phyloP scores from a whole-genome alignment of 2,329 filamentous ascomycete species.

The Aschersonia sp. region DNA sequence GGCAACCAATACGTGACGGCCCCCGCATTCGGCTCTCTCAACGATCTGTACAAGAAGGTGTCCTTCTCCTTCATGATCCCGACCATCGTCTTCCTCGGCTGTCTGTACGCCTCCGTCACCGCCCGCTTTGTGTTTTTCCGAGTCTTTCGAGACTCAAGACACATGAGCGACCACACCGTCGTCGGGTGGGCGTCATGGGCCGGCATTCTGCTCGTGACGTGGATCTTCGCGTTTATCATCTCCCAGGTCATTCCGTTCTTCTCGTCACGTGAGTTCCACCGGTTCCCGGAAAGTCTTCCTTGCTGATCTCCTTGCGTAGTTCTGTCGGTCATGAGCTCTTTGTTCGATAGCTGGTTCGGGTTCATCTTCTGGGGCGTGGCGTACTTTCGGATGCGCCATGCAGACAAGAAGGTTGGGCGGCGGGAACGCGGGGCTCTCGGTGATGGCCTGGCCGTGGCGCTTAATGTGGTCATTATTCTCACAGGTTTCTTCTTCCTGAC shows the following conservation, averaged over 20 bases:
- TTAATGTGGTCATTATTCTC: slow-evolving; percentile 61
- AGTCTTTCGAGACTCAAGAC: slow-evolving; percentile 63
- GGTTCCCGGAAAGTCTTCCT: neutral
- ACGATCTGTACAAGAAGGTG: slow-evolving; percentile 71
- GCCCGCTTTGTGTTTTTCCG: slow-evolving; percentile 89
- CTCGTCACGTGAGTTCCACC: slow-evolving; percentile 44
- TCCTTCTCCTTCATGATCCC: slow-evolving; percentile 93
- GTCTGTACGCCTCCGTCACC: slow-evolving; percentile 80
- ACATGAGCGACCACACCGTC: slow-evolving; percentile 69
- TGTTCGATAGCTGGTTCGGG: slow-evolving; percentile 87
- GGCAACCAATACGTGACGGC: slow-evolving; percentile 81
- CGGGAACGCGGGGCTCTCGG: slow-evolving; percentile 34
- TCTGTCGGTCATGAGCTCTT: slow-evolving; percentile 64
- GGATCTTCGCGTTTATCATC: slow-evolving; percentile 85
- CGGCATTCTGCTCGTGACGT: slow-evolving; percentile 53
- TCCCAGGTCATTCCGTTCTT: slow-evolving; percentile 92
- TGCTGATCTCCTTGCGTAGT: slow-evolving; percentile 15
- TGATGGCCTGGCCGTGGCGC: slow-evolving; percentile 36
- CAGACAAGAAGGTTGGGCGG: slow-evolving; percentile 40
- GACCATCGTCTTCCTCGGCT: slow-evolving; percentile 82
- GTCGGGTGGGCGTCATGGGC: slow-evolving; percentile 71
- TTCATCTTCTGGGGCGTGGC: slow-evolving; percentile 92
- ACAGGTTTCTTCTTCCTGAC: slow-evolving; percentile 71
- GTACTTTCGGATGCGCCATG: slow-evolving; percentile 61
- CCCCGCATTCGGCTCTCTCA: slow-evolving; percentile 75